These are phyloP conservation scores for Sechiopsis laciniata DNA, from an alignment of 306 rosid species.

Conservation along the genomic window DNA sequence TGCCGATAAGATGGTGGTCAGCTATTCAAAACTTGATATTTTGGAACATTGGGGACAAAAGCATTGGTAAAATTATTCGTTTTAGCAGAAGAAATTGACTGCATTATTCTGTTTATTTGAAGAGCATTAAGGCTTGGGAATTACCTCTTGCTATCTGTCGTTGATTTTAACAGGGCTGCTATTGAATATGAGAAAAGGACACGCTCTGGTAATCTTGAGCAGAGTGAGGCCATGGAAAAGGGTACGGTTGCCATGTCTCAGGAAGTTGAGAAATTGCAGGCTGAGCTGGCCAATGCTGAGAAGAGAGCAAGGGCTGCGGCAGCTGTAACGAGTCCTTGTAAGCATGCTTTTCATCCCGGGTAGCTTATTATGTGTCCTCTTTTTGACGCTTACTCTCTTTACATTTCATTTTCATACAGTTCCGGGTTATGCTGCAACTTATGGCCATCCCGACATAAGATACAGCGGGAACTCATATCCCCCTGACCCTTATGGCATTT, in stretches of 20 bases:
- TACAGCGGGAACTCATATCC: conserved; percentile 46
- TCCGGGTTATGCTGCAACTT: conserved; percentile 44
- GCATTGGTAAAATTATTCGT: neutral
- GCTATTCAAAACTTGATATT: neutral
- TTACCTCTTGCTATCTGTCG: conserved; percentile 3
- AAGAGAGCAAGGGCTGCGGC: conserved; percentile 62
- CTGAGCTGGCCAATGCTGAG: conserved; percentile 77
- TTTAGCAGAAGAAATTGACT: neutral
- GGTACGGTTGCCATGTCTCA: conserved; percentile 50
- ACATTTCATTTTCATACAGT: conserved; percentile 31
- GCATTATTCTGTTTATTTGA: neutral
- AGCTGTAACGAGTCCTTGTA: conserved; percentile 59
- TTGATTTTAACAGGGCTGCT: conserved; percentile 51
- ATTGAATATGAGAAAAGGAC: conserved; percentile 72
- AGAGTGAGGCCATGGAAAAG: conserved; percentile 54
- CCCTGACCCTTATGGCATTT: conserved; percentile 46
- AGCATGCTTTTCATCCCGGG: conserved; percentile 14
- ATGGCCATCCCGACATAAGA: conserved; percentile 45
- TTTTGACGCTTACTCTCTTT: neutral
- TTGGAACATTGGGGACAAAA: neutral
- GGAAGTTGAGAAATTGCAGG: conserved; percentile 63
- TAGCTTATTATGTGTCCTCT: neutral
- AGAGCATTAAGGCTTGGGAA: neutral
- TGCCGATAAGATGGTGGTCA: too few species aligned
- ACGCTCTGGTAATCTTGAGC: conserved; percentile 50